Evolutionary conservation across 2,329 filamentous ascomycete species (phyloP), one percentile per base, ranked within the genome.

Genomic region (Ophidiomyces ophidiicola): DNA sequence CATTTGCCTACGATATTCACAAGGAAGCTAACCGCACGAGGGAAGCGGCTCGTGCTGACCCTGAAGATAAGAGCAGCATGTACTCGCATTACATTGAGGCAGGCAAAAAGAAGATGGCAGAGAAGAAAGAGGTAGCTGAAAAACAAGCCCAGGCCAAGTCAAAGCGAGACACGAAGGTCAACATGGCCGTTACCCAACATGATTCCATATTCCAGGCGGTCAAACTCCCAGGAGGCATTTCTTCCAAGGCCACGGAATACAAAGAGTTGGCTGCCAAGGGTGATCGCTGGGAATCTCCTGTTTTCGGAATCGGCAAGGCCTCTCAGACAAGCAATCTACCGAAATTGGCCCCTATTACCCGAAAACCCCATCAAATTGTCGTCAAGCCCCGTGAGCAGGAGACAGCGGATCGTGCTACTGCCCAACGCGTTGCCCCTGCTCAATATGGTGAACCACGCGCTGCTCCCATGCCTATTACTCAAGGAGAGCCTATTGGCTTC

Each of bases 161-260:
- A 47, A 43, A 45, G 14, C 53, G 59, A 36, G 77, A 82, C 51
- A 84, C 76, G 57, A 77, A 81, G 64, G 76, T 87, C 59, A 90
- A 92, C 58, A 66, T 87, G 31, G 81, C 82, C n/a, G 67, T 87
- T 47, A 92, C 86, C 28, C 76, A 86, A 63, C 75, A 94, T 50
- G 84, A 94, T 55, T 87, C 82, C 48, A 84, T 96, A 48, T 94
- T 98, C 78, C 81, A 84, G 54, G 69, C 88, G 56, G 79, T 98
- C 56, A 72, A 78, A 42, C 71, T 98, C 4, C 86, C 87, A 18
- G 82, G 82, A 21, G 87, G 86, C 40, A 88, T 94, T 58, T 90
- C 82, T 50, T 79, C 76, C 66, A 94, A 94, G 74, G 87, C 88
- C 6, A 92, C 84, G 17, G 85, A 94, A 62, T 96, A 92, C 72